Evolutionary conservation across 2,329 filamentous ascomycete genomes (phyloP).

Genomic region (Scedosporium minutisporum): DNA sequence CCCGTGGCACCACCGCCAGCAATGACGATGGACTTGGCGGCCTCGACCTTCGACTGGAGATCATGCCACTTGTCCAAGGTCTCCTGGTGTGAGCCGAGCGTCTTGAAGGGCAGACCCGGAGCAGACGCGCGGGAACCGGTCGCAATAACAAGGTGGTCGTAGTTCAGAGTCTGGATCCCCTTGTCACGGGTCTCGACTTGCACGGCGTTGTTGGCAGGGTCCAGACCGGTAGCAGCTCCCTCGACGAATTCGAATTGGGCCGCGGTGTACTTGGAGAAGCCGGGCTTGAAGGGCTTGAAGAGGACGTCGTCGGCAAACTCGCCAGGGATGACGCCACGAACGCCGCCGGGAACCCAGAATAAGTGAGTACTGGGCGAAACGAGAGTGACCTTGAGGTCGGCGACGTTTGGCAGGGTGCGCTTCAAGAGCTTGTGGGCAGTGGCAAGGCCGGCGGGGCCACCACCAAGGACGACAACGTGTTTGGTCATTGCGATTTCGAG

Average conservation of each 20-base stretch:
- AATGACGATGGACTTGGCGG: slow-evolving; percentile 25
- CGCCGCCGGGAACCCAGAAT: slow-evolving; percentile 38
- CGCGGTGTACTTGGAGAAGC: slow-evolving; percentile 37
- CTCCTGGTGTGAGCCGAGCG: slow-evolving; percentile 28
- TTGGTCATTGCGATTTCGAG: slow-evolving; percentile 10
- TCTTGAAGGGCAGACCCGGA: slow-evolving; percentile 37
- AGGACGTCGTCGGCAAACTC: slow-evolving; percentile 26
- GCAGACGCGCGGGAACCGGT: slow-evolving; percentile 17
- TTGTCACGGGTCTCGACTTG: slow-evolving; percentile 24
- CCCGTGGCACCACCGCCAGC: slow-evolving; percentile 28
- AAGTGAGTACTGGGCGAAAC: slow-evolving; percentile 38
- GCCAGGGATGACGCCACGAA: slow-evolving; percentile 37
- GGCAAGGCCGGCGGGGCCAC: slow-evolving; percentile 34
- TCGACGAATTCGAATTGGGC: slow-evolving; percentile 42
- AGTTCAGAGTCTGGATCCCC: slow-evolving; percentile 28
- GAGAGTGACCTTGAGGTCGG: slow-evolving; percentile 33
- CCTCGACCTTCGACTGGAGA: slow-evolving; percentile 26
- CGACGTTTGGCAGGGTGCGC: slow-evolving; percentile 26
- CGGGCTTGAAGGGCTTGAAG: slow-evolving; percentile 27
- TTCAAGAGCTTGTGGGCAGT: slow-evolving; percentile 42
- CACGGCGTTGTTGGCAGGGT: slow-evolving; percentile 31
- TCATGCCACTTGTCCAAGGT: slow-evolving; percentile 28
- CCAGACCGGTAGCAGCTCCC: slow-evolving; percentile 35
- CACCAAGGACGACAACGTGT: slow-evolving; percentile 41
- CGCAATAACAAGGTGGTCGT: slow-evolving; percentile 44